These are phyloP conservation scores for Zangia roseola DNA, from an alignment of 768 basidiomycete species.

Conservation along the genomic window DNA sequence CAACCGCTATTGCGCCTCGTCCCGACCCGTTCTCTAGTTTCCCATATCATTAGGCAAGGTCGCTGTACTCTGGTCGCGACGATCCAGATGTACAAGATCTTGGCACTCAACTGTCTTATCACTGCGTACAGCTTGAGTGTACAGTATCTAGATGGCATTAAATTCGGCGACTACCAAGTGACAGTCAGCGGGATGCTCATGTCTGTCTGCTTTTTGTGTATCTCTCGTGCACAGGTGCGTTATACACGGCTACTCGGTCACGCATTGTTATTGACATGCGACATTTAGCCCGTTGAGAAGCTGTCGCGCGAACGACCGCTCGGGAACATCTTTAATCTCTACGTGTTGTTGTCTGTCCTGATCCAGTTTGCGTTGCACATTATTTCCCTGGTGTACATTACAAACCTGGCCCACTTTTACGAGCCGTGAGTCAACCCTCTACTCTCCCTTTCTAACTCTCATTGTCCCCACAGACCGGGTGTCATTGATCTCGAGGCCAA, in stretches of 20 bases:
- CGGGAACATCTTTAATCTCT: conserved; percentile 95
- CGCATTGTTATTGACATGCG: not conserved
- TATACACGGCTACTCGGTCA: not conserved
- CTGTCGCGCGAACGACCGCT: conserved; percentile 91
- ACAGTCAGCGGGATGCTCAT: conserved; percentile 91
- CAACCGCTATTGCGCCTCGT: not conserved
- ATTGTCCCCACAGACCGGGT: conserved; percentile 48
- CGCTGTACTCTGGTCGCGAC: conserved; percentile 98
- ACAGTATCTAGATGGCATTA: conserved; percentile 97
- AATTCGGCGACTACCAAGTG: conserved; percentile 98
- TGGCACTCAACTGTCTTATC: conserved; percentile 96
- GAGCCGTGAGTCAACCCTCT: conserved; percentile 62
- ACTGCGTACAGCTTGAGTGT: conserved; percentile 98
- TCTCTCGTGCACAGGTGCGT: conserved; percentile 91
- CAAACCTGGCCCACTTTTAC: conserved; percentile 70
- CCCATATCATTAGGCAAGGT: conserved; percentile 97
- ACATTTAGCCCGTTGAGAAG: conserved; percentile 93
- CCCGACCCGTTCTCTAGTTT: conserved; percentile 51
- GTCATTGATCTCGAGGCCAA: conserved; percentile 92
- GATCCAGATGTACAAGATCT: conserved; percentile 99
- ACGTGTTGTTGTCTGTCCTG: conserved; percentile 89
- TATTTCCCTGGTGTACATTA: conserved; percentile 87
- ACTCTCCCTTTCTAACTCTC: not conserved
- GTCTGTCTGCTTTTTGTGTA: conserved; percentile 98
- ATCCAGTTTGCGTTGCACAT: conserved; percentile 96